These are phyloP conservation scores for Penicillium occitanis DNA, from an alignment of 2,329 filamentous ascomycete genomes.

Conservation along the genomic window DNA sequence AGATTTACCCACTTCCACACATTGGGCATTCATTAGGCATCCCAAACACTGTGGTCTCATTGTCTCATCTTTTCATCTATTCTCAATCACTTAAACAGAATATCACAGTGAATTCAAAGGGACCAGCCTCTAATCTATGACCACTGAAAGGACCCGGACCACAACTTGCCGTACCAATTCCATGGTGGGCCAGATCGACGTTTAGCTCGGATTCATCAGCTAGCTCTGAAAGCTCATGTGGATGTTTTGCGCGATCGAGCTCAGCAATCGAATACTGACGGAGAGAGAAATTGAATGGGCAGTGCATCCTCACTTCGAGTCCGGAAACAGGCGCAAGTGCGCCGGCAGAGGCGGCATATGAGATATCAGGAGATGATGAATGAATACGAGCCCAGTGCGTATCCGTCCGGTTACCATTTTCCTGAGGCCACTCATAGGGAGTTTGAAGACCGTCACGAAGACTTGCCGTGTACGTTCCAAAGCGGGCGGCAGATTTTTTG, in stretches of 20 bases:
- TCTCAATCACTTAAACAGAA: slow-evolving; percentile 21
- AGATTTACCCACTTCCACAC: not conserved
- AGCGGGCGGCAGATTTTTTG: slow-evolving; percentile 27
- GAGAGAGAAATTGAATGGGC: slow-evolving; percentile 25
- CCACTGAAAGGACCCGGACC: slow-evolving; percentile 29
- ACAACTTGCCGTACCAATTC: slow-evolving; percentile 31
- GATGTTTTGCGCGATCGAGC: slow-evolving; percentile 26
- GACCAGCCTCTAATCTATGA: slow-evolving; percentile 27
- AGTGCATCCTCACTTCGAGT: not conserved
- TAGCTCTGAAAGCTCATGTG: slow-evolving; percentile 29
- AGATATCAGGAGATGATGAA: slow-evolving; percentile 22
- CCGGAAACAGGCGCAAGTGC: slow-evolving; percentile 12
- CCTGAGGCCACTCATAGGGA: slow-evolving; percentile 31
- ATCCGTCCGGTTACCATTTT: slow-evolving; percentile 28
- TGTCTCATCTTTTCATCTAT: not conserved
- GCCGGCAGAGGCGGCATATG: slow-evolving; percentile 18
- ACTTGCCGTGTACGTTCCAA: slow-evolving; percentile 25
- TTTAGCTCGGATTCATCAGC: slow-evolving; percentile 27
- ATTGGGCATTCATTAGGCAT: not conserved
- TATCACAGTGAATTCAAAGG: slow-evolving; percentile 29
- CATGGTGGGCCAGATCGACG: slow-evolving; percentile 35
- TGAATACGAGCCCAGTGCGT: slow-evolving; percentile 39
- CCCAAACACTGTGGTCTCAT: not conserved
- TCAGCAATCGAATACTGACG: slow-evolving; percentile 23
- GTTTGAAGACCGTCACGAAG: slow-evolving; percentile 25